Evolutionary conservation across 108 stramenopile genomes (phyloP).

Genomic region (Schizochytrium sp.): DNA sequence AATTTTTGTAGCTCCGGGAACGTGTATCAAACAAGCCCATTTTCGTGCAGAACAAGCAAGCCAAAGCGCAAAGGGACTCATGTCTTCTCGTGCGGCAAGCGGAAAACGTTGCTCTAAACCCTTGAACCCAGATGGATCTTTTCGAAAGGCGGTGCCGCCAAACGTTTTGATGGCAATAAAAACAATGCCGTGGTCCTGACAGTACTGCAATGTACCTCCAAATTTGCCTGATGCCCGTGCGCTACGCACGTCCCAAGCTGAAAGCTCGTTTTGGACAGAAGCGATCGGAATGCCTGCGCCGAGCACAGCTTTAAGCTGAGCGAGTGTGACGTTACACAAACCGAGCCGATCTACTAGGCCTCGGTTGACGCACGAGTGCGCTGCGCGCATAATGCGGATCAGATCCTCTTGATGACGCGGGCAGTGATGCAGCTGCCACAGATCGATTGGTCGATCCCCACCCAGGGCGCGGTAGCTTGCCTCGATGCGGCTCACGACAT

Average conservation of each 20-base stretch:
- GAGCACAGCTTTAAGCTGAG: not conserved
- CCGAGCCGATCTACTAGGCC: not conserved
- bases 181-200: not conserved
- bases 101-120: no score
- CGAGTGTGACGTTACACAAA: not conserved
- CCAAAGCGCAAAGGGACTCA: no score
- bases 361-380: not conserved
- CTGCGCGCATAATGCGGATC: not conserved
- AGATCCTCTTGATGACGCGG: not conserved
- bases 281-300: not conserved
- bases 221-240: not conserved
- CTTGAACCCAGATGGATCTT: not conserved
- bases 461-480: not conserved
- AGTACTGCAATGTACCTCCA: not conserved
- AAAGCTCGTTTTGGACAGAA: not conserved
- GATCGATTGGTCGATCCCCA: not conserved
- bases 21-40: no score
- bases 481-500: not conserved
- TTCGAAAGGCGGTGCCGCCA: not conserved
- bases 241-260: not conserved
- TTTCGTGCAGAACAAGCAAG: no score
- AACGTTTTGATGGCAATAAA: not conserved
- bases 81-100: no score
- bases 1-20: no score
- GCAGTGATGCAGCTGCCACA: not conserved